These are phyloP conservation scores for Arthrobotrys sphaeroides DNA, from an alignment of 2,329 filamentous ascomycete genomes.

Conservation along the genomic window DNA sequence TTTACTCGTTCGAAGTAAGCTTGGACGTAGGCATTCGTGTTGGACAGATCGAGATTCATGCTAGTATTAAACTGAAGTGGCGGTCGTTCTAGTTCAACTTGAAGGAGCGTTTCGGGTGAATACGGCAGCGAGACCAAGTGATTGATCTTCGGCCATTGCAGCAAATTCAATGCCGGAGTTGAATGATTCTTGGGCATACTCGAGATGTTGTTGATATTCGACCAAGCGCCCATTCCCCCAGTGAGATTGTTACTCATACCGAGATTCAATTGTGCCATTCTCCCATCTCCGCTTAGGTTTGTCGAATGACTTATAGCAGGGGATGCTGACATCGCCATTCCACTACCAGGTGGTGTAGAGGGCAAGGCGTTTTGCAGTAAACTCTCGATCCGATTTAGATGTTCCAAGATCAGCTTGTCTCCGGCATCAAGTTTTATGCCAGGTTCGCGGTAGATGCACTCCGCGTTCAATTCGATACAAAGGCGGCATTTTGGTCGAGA, in stretches of 20 bases:
- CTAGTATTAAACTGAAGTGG: conserved; percentile 71
- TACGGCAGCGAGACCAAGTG: conserved; percentile 80
- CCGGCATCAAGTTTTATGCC: conserved; percentile 87
- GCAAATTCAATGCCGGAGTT: conserved; percentile 78
- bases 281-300: conserved; percentile 69
- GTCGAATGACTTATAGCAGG: conserved; percentile 73
- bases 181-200: conserved; percentile 88
- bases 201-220: conserved; percentile 72
- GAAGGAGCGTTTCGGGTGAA: conserved; percentile 81
- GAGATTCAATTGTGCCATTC: conserved; percentile 61
- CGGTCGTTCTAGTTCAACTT: conserved; percentile 81
- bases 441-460: conserved; percentile 84
- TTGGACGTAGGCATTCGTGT: conserved; percentile 77
- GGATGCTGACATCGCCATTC: conserved; percentile 70
- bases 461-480: conserved; percentile 81
- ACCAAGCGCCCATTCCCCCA: conserved; percentile 76
- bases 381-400: conserved; percentile 78
- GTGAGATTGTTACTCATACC: conserved; percentile 54
- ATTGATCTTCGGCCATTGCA: conserved; percentile 82
- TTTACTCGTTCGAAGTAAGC: conserved; percentile 84
- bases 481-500: conserved; percentile 84
- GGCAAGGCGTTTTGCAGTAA: conserved; percentile 71
- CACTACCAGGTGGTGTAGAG: conserved; percentile 67
- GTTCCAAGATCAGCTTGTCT: conserved; percentile 84
- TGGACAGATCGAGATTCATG: conserved; percentile 76